These are phyloP conservation scores for Acorus calamus DNA, from an alignment of 106 monocot genomes.

Conservation along the genomic window DNA sequence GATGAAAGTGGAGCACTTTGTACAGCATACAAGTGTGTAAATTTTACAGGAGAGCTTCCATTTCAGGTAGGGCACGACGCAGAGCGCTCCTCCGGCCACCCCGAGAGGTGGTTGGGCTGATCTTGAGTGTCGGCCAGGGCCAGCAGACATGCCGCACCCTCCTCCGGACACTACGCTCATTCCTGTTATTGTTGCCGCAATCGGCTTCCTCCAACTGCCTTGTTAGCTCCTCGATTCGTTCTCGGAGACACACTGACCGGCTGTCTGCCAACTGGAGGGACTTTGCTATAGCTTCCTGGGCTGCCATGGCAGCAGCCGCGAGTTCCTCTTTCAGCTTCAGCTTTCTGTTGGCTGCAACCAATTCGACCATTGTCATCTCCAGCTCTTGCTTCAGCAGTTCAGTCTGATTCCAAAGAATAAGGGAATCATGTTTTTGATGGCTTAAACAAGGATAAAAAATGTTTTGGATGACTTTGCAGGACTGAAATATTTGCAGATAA, in stretches of 20 bases:
- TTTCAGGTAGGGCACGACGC: constrained; percentile 31
- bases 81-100: not conserved
- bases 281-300: constrained; percentile 51
- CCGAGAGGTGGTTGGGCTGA: constrained; percentile 5
- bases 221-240: constrained; percentile 52
- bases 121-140: constrained; percentile 39
- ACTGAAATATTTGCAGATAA: too few species aligned
- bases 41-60: constrained; percentile 30
- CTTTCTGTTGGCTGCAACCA: constrained; percentile 38
- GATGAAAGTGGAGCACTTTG: too few species aligned
- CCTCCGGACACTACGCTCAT: constrained; percentile 2
- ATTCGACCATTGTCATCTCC: constrained; percentile 16
- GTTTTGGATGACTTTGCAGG: too few species aligned
- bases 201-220: constrained; percentile 37
- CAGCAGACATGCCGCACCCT: constrained; percentile 47
- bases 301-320: constrained; percentile 55
- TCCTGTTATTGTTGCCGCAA: constrained; percentile 12
- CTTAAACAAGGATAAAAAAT: too few species aligned
- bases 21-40: too few species aligned
- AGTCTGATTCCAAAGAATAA: constrained; percentile 12
- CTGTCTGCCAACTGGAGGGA: constrained; percentile 58
- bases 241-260: constrained; percentile 25
- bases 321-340: constrained; percentile 47
- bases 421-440: too few species aligned
- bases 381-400: constrained; percentile 37